A percentile compares a stretch with the other conserved stretches of the same genome.
Evolutionary conservation across 2,329 filamentous ascomycete genomes (phyloP).

Genomic region (Metarhizium sp.): DNA sequence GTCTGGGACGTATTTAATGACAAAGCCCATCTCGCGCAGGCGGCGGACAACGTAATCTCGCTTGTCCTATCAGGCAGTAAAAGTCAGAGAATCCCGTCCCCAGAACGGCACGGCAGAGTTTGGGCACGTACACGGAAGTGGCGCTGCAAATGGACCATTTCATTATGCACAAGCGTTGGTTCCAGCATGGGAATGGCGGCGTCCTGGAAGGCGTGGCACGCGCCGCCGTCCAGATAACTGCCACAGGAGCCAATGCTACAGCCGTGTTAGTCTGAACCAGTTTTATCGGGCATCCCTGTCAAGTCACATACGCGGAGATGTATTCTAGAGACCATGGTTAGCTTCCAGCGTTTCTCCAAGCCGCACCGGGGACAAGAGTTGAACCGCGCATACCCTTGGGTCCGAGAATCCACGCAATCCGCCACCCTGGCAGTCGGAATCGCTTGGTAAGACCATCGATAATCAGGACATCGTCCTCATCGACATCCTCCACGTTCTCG

Average conservation of each 20-base stretch:
- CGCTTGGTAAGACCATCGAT: slow-evolving; percentile 95
- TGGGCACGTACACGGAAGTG: slow-evolving; percentile 60
- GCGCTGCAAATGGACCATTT: slow-evolving; percentile 81
- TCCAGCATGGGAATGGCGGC: slow-evolving; percentile 91
- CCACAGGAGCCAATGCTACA: slow-evolving; percentile 73
- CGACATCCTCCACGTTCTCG: slow-evolving; percentile 81
- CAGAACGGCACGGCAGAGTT: not conserved
- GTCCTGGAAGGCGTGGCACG: slow-evolving; percentile 92
- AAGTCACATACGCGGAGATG: slow-evolving; percentile 59
- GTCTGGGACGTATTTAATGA: slow-evolving; percentile 74
- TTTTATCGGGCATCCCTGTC: not conserved
- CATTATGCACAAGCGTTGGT: slow-evolving; percentile 64
- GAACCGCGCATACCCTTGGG: slow-evolving; percentile 52
- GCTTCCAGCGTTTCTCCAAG: not conserved
- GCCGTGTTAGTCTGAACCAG: slow-evolving; percentile 1
- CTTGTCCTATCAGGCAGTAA: slow-evolving; percentile 49
- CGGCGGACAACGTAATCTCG: slow-evolving; percentile 81
- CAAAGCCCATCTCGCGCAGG: slow-evolving; percentile 78
- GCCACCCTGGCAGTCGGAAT: slow-evolving; percentile 92
- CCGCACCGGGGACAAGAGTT: not conserved
- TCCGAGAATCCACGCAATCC: slow-evolving; percentile 91
- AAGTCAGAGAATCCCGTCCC: not conserved
- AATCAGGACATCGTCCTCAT: slow-evolving; percentile 84
- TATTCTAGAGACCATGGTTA: slow-evolving; percentile 49
- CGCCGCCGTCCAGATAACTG: slow-evolving; percentile 88